Conservation (phyloP, 2,329 filamentous ascomycete species). For the Uncinocarpus reesii region DNA sequence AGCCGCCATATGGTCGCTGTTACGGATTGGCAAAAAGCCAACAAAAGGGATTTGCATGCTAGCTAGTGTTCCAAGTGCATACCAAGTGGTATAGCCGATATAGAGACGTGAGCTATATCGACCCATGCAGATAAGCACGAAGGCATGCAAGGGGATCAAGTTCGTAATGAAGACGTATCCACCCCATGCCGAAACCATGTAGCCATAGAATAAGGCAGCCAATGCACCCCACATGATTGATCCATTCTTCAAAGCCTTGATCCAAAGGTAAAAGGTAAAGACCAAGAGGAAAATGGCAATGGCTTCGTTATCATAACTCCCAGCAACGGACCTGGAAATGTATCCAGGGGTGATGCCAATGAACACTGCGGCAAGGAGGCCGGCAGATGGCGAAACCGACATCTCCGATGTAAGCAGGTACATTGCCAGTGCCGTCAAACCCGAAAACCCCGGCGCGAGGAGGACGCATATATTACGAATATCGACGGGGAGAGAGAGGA, state of each 20-base stretch:
- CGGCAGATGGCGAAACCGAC: constrained; percentile 87
- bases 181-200: constrained; percentile 99
- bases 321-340: constrained; percentile 93
- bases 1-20: constrained; percentile 96
- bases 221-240: constrained; percentile 95
- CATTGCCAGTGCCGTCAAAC: constrained; percentile 80
- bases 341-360: constrained; percentile 98
- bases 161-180: constrained; percentile 99
- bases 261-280: constrained; percentile 98
- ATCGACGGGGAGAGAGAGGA: constrained; percentile 84
- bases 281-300: constrained; percentile 98
- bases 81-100: constrained; percentile 97
- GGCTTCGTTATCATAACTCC: constrained; percentile 98
- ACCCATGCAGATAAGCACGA: constrained; percentile 93
- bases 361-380: constrained; percentile 84
- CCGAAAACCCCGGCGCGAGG: constrained; percentile 87
- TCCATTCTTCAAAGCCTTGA: constrained; percentile 93
- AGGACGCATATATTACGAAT: constrained; percentile 98
- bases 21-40: constrained; percentile 89
- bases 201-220: constrained; percentile 93
- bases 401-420: constrained; percentile 97
- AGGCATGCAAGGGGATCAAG: constrained; percentile 83
- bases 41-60: constrained; percentile 99
- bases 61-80: constrained; percentile 84
- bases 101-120: constrained; percentile 89